These are phyloP conservation scores for Trichoderma arundinaceum DNA, from an alignment of 2,329 filamentous ascomycete genomes.

Conservation along the genomic window DNA sequence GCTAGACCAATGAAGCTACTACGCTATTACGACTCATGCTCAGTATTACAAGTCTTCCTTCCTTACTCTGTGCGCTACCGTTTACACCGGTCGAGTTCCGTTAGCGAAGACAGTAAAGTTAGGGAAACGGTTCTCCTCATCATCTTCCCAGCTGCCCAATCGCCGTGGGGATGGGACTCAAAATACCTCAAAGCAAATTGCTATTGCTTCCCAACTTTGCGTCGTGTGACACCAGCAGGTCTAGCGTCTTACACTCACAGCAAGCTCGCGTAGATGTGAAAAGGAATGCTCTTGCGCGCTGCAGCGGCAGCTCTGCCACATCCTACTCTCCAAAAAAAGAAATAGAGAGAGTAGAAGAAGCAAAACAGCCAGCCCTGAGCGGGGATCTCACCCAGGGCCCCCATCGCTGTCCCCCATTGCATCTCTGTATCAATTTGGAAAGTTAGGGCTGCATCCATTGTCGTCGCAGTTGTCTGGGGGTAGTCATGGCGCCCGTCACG, in stretches of 20 bases:
- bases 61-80: neutral
- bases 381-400: conserved; percentile 22
- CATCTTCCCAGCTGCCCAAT: neutral
- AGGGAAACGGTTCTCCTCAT: neutral
- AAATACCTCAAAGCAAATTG: conserved; percentile 21
- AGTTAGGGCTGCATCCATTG: conserved; percentile 25
- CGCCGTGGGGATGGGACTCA: neutral
- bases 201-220: conserved; percentile 4
- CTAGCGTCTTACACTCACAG: conserved; percentile 28
- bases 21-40: conserved; percentile 19
- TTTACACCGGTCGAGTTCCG: conserved; percentile 4
- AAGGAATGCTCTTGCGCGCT: conserved; percentile 2
- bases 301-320: conserved; percentile 4
- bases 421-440: conserved; percentile 16
- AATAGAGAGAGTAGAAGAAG: neutral
- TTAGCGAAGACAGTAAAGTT: neutral
- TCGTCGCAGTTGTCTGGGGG: conserved; percentile 14
- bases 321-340: conserved; percentile 11
- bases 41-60: neutral
- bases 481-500: conserved; percentile 28
- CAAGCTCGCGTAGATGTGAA: conserved; percentile 16
- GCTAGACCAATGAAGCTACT: conserved; percentile 12
- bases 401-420: conserved; percentile 1
- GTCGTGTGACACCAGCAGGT: conserved; percentile 22
- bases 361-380: conserved; percentile 4